Base-by-base conservation (phyloP, 208 protist species). In the Crithidia fasciculata region DNA sequence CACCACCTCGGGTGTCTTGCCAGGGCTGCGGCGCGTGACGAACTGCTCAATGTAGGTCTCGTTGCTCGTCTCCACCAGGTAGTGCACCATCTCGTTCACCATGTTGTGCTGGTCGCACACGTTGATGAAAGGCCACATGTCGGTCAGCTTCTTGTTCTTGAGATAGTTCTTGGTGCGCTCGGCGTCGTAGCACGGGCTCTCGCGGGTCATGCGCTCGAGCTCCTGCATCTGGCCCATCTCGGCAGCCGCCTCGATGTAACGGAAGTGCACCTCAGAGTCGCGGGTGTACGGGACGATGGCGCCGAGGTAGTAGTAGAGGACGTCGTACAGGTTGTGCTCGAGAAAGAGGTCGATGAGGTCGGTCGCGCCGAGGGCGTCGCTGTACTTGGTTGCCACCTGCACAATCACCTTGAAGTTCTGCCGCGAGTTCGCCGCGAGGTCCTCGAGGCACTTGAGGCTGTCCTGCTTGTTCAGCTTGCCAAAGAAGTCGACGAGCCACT, bases 61-160 rank as follows among this genome's bases (percentile, higher is more conserved):
- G 74, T 99, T 96, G 79, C 96, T 92, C 67, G 98, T 99, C 55
- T 97, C 87, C 70, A 99, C 98, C 18, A 99, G 88, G 82, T 99
- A 99, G 53, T 95, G 89, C 15, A 99, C 98, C 69, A 99, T 92
- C 81, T 99, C 99, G 68, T 99, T 91, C 54, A 99, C 94, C 75
- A 99, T 99, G 80, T 97, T 92, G 86, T 99, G 98, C 72, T 98
- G 89, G 84, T 99, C 99, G 87, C 99, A 99, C 41, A 99, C 98
- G 83, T 99, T 99, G 81, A 99, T 99, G 63, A 99, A 94, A 40
- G 99, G 99, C 77, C 99, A 96, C 82, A 98, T 91, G 78, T 99
- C 98, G n/a, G 90, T 87, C 19, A 99, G 87, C 72, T 98, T 98
- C 69, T 98, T 94, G 80, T 99, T 98, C 86, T 99, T 99, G 43